Evolutionary conservation across 768 basidiomycete genomes (phyloP), one percentile per base, ranked within the genome.

Genomic region (Mycena kentingensis): DNA sequence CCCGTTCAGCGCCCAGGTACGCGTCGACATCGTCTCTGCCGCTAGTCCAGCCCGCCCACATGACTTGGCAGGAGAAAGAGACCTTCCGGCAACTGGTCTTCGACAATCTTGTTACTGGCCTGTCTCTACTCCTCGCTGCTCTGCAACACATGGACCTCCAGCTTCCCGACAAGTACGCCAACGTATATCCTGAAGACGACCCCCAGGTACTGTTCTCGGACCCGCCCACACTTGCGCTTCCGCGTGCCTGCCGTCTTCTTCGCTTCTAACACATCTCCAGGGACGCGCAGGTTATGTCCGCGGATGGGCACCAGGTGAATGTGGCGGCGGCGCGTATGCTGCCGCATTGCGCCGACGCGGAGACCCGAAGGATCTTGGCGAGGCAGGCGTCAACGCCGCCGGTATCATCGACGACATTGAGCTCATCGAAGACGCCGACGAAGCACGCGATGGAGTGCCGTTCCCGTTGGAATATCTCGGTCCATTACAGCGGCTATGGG

Each of bases 1-100:
- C 1, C 87, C 90, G 0, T 99, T 97, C 72, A 81, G 86, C 0
- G 46, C 80, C 0, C 80, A 84, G 62, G 97, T 32, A 95, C 98
- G 70, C 82, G 77, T 37, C 18, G 11, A 18, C 5, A 11, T 13
- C 21, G n/a, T 29, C 19, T 22, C 27, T 31, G 38, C n/a, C 29
- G 16, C 16, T 36, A 11, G 34, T 10, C 47, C 18, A 27, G 18
- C 24, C 18, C 2, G 16, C 26, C 24, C 5, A 3, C 26, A 15
- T 27, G 21, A n/a, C 25, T 39, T 81, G 85, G 0, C 80, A 84
- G 63, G 96, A 98, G 68, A 80, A 90, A 32, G 96, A 98, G 70
- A 83, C 78, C 15, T 97, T 88, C 62, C 85, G 95, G 2, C 95
- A 96, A 63, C 84, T 97, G 38, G 85, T 94, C 10, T 99, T 96